Base-by-base conservation (phyloP, 106 monocot species). In the Triglochin maritima region DNA sequence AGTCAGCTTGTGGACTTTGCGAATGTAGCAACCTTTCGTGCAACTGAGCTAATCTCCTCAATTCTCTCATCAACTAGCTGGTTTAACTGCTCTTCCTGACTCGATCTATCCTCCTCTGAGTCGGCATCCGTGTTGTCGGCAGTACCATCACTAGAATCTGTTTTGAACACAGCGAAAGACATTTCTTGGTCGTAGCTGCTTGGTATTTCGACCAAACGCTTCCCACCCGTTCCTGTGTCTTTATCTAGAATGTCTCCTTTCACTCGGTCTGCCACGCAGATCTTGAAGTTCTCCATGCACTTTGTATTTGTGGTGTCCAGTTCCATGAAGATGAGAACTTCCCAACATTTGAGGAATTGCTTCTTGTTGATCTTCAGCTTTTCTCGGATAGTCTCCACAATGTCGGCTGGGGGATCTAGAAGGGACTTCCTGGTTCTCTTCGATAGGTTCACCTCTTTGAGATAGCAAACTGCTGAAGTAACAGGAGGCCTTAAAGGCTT, bases 281-380 rank as follows among this genome's bases (percentile, higher is more conserved):
- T 57, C 75, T 63, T 71, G 72, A 91, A 98, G 69, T 82, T 85
- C 9, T 88, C 65, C 69, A 79, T 66, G 15, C 70, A 80, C 67
- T 48, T 82, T 8, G 15, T 14, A 54, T 92, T 66, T 41, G 73
- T 57, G 4, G 53, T 44, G 17, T 82, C 82, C 11, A 98, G 83
- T 61, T 68, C 81, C 12, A 91, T 57, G 65, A 84, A 92, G 57
- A 98, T 61, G 45, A 98, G 82, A 29, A 88, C 63, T 63, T 91
- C 91, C 96, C 96, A 98, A 63, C 91, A 88, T 62, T 66, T 79
- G 3, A 86, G 70, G 60, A 98, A 88, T 58, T 98, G 88, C 59
- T 87, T 92, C 76, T 81, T 98, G 72, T 86, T 88, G 69, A 98
- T 92, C 66, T 98, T 98, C 42, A 98, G 47, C 64, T 92, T 82